Percentiles rank a stretch among this genome's conserved stretches.
Evolutionary conservation across 1,284 basidiomycete species (phyloP).

Genomic region (Earliella scabrosa): DNA sequence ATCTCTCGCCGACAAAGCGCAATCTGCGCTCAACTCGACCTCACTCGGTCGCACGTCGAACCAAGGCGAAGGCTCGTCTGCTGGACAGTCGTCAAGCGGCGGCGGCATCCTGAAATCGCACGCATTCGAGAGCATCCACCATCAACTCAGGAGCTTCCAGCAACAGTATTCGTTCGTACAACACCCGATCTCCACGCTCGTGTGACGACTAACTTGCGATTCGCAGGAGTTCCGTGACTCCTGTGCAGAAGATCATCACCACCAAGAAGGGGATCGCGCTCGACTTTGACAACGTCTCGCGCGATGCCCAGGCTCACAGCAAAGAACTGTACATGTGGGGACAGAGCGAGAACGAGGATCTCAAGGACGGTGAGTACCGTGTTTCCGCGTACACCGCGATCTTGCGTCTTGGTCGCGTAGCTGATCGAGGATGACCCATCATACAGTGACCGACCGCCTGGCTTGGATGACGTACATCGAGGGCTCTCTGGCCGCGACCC

Average conservation of each 20-base stretch:
- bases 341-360: conserved; percentile 65
- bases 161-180: conserved; percentile 73
- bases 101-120: conserved; percentile 37
- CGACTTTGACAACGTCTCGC: conserved; percentile 66
- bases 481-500: conserved; percentile 62
- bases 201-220: neutral
- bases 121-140: conserved; percentile 64
- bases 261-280: conserved; percentile 74
- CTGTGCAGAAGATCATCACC: conserved; percentile 77
- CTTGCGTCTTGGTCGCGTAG: neutral
- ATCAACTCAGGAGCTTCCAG: conserved; percentile 72
- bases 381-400: too few species aligned
- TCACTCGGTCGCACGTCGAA: conserved; percentile 48
- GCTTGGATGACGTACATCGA: conserved; percentile 79
- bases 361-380: conserved; percentile 69
- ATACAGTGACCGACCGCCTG: conserved; percentile 72
- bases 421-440: neutral
- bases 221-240: conserved; percentile 52
- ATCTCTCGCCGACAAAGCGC: conserved; percentile 74
- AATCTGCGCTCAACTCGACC: conserved; percentile 63
- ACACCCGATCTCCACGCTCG: neutral
- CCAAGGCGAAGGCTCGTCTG: conserved; percentile 39
- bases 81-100: conserved; percentile 19
- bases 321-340: conserved; percentile 86
- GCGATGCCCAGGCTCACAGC: conserved; percentile 71